A percentile compares a stretch with the other conserved stretches of the same genome.
Evolutionary conservation across 1,284 basidiomycete genomes (phyloP).

Genomic region (Trichosporon faecale): DNA sequence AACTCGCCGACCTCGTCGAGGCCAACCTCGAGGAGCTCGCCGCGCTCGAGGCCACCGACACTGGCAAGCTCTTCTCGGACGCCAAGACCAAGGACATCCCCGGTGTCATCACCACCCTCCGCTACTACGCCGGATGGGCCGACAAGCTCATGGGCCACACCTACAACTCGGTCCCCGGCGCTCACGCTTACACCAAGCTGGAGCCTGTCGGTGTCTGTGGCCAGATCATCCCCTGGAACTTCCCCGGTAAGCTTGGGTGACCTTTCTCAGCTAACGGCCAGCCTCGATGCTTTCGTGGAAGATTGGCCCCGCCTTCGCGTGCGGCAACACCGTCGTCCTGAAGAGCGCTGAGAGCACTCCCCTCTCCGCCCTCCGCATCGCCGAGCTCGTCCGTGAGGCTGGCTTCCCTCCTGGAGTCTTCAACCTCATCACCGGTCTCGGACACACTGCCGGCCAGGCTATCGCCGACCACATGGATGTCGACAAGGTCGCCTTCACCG

Average conservation of each 20-base stretch:
- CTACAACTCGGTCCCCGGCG: conserved; percentile 20
- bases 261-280: neutral
- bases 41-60: conserved; percentile 72
- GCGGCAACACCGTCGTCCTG: conserved; percentile 40
- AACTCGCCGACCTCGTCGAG: conserved; percentile 87
- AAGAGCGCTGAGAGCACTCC: conserved; percentile 70
- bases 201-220: conserved; percentile 65
- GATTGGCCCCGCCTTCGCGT: conserved; percentile 79
- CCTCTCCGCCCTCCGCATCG: conserved; percentile 65
- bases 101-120: conserved; percentile 71
- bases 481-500: conserved; percentile 61
- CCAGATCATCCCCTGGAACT: conserved; percentile 88
- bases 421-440: conserved; percentile 78
- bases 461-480: conserved; percentile 67
- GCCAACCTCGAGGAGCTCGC: conserved; percentile 65
- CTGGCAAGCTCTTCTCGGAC: conserved; percentile 75
- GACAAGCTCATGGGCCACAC: conserved; percentile 75
- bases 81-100: conserved; percentile 77
- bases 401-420: conserved; percentile 85
- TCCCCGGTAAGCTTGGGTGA: conserved; percentile 8
- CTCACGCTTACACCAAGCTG: conserved; percentile 54
- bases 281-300: conserved; percentile 88
- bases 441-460: conserved; percentile 54
- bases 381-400: conserved; percentile 68
- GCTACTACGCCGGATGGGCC: conserved; percentile 55